Evolutionary conservation across 805 yeast genomes (phyloP), one percentile per base, ranked within the genome.

Genomic region (Nakazawaea anatomiae): DNA sequence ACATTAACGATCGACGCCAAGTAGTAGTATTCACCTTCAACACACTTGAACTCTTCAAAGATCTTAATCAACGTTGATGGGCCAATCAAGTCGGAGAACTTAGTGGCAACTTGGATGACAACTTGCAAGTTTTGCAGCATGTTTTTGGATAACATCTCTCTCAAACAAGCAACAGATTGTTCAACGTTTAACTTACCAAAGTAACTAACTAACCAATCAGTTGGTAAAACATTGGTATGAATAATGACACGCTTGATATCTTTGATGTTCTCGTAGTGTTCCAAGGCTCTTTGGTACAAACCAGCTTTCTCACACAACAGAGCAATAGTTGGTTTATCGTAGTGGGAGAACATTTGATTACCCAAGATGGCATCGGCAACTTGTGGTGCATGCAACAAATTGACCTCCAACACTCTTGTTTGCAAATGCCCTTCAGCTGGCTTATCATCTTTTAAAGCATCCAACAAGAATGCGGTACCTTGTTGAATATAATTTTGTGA

Each of bases 341-440:
- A 94, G 66, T 91, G 97, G 58, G 91, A 82, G 73, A 95, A 94
- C 89, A 94, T 92, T 54, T 85, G 83, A 69, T 92, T 94, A 54
- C 97, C 97, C 61, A 94, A 77, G 58, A 94, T 94, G 25, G 99
- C 99, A 70, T 94, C 99, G 42, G 99, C 99, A 52, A 94, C 99
- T 76, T 94, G 99, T 47, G 99, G 99, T 14, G 99, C 99, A 67
- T 91, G 95, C 65, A 89, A 69, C 66, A 94, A 76, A 69, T 94
- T 94, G 58, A 89, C 89, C 71, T 94, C 99, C 58, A 94, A 79
- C 47, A 94, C 81, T 63, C 96, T 83, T 7, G 99, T 94, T 76
- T 94, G 99, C 64, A 94, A 76, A 63, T 90, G 96, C 14, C 97
- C 97, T 65, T 94, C 96, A 56, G 91, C 86, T 40, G 98, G 97